Evolutionary conservation across 192 early-diverging fungal genomes (phyloP), one percentile per base, ranked within the genome.

Genomic region (Linnemannia schmuckeri): DNA sequence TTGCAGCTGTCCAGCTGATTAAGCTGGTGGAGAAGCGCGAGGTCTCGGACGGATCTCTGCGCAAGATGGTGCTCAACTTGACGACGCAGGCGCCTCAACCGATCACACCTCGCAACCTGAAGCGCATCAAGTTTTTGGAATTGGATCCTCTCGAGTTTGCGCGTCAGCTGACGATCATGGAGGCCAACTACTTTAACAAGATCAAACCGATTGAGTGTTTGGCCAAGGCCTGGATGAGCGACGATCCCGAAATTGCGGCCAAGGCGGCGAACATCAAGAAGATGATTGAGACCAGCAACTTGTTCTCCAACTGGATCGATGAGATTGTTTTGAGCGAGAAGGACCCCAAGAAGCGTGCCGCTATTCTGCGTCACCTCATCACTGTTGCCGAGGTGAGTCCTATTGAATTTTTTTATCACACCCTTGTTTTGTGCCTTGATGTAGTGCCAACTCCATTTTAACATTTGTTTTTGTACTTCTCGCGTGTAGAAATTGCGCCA

Each of bases 151-250:
- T 96, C 49, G 98, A 99, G 88, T 90, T 99, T 47, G 97, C 97
- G 4, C 94, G 98, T 37, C 98, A 99, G 89, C 91, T 99, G 80
- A 99, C 98, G 8, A 92, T 99, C 78, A 93, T 97, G 91, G 97
- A 98, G 79, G 94, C 92, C n/a, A 93, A 91, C 41, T 85, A 95
- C 41, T 99, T 95, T 81, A 95, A 92, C 85, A 91, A 93, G 76
- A 96, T 99, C 81, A 92, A 94, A 57, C 95, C 97, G 12, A 92
- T 94, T 15, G 98, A 99, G 90, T 98, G 96, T 79, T 83, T 99
- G 73, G 94, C 83, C 55, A 96, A 98, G 77, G 97, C 96, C 20
- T 99, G 98, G 98, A 92, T 89, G 12, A 85, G 89, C 42, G 90
- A 93, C 8, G 82, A 81, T 46, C 89, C 88, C 52, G 91, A 93